Evolutionary conservation across 2,329 filamentous ascomycete genomes (phyloP), one percentile per base, ranked within the genome.

Genomic region (Scytalidium sp.): DNA sequence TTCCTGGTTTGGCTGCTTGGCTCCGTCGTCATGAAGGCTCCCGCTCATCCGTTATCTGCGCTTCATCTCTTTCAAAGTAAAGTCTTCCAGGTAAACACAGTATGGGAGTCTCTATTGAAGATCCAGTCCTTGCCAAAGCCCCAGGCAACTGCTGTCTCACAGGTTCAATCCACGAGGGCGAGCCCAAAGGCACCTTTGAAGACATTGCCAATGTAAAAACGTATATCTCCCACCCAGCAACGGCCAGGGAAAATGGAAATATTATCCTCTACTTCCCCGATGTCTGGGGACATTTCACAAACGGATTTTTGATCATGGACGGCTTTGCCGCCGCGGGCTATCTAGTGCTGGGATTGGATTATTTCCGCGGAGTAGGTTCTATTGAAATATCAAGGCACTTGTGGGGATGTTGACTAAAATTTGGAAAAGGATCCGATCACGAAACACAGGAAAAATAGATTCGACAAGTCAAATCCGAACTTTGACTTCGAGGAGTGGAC

Each of bases 401-500:
- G 13, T 29, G 25, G 25, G 25, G 25, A 29, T 29, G 25, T 29
- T 13, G 25, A 29, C 25, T 29, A 13, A 29, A 29, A 29, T 29
- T 29, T 29, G 25, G 25, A 29, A 29, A 29, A 72, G 68, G 72
- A 75, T 54, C 67, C 71, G 0, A 63, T 75, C 4, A 69, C 61
- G 57, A 74, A 72, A 41, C 68, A 76, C 49, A 60, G 68, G 20
- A 60, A 51, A 54, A 48, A 60, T 47, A 52, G 61, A 19, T 50
- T 64, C 36, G 63, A 68, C 27, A 59, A 55, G 46, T 64, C 56
- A 22, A 60, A 69, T 19, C 64, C 67, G 2, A 65, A 59, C 23
- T 79, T 79, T 50, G 74, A 78, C 58, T 72, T 68, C 19, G 69
- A 70, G 23, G 75, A 72, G 5, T 79, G 75, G 75, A 72, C 72